These are phyloP conservation scores for Alisma plantagoaquatica DNA, from an alignment of 106 monocot genomes.

Conservation along the genomic window DNA sequence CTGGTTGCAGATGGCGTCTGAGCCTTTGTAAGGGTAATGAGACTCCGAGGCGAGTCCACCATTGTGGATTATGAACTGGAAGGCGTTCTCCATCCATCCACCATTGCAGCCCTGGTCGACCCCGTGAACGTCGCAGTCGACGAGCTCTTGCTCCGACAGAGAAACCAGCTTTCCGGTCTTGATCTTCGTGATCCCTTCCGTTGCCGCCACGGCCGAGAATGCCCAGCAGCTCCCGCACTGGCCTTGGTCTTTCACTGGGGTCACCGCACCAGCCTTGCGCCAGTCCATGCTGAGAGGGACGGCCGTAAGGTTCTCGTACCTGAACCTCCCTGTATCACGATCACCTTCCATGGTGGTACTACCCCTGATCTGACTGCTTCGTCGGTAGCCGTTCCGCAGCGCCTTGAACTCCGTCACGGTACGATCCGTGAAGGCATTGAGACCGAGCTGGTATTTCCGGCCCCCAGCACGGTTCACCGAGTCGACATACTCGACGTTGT, in stretches of 20 bases:
- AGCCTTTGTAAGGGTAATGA: background rate
- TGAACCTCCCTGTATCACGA: background rate
- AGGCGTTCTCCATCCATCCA: background rate
- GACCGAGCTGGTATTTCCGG: background rate
- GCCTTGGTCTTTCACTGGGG: slow-evolving; percentile 10
- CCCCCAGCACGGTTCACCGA: background rate
- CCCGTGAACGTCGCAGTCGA: background rate
- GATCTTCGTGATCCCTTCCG: too few relatives aligned
- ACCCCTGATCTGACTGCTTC: background rate
- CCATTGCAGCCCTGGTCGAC: background rate
- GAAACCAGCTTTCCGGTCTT: too few relatives aligned
- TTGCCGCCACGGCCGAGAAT: background rate
- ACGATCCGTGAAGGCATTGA: slow-evolving; percentile 6
- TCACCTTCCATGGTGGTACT: background rate
- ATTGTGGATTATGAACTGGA: background rate
- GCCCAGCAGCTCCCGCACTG: slow-evolving; percentile 3
- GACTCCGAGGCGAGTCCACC: background rate
- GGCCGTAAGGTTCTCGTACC: too few relatives aligned
- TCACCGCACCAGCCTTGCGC: slow-evolving; percentile 6
- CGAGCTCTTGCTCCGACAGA: slow-evolving; percentile 2
- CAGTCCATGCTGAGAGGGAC: slow-evolving; percentile 1
- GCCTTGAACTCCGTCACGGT: slow-evolving; percentile 13
- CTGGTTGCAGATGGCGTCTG: background rate
- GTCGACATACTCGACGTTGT: slow-evolving; percentile 6
- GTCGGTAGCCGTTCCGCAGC: background rate